Base-by-base conservation (phyloP, 169 alveolate species). In the Hepatocystis sp. region DNA sequence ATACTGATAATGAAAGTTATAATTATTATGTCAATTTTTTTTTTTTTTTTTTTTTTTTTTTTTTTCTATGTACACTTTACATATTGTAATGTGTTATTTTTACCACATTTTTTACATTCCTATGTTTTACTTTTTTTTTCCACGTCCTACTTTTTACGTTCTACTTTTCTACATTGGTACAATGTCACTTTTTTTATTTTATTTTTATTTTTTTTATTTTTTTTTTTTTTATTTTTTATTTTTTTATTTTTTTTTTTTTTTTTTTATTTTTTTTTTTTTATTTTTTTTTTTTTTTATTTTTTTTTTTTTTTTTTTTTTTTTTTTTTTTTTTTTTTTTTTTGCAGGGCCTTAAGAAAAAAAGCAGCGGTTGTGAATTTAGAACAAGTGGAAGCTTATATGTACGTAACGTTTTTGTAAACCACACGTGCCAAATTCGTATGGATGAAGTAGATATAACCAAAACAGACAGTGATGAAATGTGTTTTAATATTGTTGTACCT, bases 381-480 rank as follows among this genome's bases (percentile, higher is more conserved):
- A 19, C 11, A 2, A 67, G 61, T 13, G 85, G 85, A n/a, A 67
- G 85, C 11, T 56, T 67, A 1, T 67, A 67, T 44, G 85, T 67
- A 8, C 40, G 42, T 19, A 67, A 56, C 36, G 53, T 36, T 5
- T 67, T 67, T 28, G 3, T 56, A 34, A 55, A 67, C 21, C 36
- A 51, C 4, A 25, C 32, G 34, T 67, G 85, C 25, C n/a, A 7
- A n/a, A 11, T 67, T 13, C 15, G 40, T 27, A 51, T 67, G 30
- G 11, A 15, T 3, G 19, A 53, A 19, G 11, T 30, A 34, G 63
- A 67, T n/a, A 15, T 17, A 1, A 67, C 23, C 13, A 2, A 34
- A 4, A 15, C 4, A 13, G 40, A 67, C 15, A 17, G 53, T 10
- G 85, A 52, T 23, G 85, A 67, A 46, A 39, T 67, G 0, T 52